A percentile compares a stretch with the other conserved stretches of the same genome.
Conservation (phyloP, 768 basidiomycete genomes). For the Podaxis sp. region DNA sequence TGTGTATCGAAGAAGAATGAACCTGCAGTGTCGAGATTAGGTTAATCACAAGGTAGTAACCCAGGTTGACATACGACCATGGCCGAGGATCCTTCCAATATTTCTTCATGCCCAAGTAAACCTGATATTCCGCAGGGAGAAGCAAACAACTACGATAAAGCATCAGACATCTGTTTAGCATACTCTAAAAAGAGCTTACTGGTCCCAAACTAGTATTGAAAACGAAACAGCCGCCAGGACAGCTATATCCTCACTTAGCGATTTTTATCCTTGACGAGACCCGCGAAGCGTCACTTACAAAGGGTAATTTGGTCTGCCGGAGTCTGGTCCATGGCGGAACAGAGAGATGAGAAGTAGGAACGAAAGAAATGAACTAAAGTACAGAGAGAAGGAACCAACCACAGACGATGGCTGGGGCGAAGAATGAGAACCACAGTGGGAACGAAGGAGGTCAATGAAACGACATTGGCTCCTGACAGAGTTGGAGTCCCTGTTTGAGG, state of each 20-base stretch:
- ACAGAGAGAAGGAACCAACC: background rate
- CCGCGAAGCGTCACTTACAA: background rate
- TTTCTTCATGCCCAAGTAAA: slow-evolving; percentile 24
- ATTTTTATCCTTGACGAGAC: background rate
- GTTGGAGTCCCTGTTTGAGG: background rate
- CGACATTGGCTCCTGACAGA: background rate
- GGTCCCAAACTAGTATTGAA: slow-evolving; percentile 10
- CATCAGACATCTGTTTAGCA: background rate
- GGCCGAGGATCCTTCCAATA: slow-evolving; percentile 27
- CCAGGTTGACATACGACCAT: slow-evolving; percentile 27
- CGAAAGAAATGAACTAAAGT: background rate
- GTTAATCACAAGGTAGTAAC: background rate
- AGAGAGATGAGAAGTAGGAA: background rate
- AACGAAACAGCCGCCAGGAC: slow-evolving; percentile 4
- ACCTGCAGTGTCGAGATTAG: slow-evolving; percentile 20
- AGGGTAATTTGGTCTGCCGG: slow-evolving; percentile 2
- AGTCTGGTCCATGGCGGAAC: background rate
- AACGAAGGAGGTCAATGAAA: background rate
- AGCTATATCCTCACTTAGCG: background rate
- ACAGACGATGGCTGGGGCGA: background rate
- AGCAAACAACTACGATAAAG: background rate
- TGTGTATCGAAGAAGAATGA: slow-evolving; percentile 33
- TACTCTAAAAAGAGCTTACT: background rate
- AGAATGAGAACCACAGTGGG: background rate
- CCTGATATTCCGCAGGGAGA: slow-evolving; percentile 29